Conservation (phyloP, 805 yeast species). For the Saturnispora mendoncae region DNA sequence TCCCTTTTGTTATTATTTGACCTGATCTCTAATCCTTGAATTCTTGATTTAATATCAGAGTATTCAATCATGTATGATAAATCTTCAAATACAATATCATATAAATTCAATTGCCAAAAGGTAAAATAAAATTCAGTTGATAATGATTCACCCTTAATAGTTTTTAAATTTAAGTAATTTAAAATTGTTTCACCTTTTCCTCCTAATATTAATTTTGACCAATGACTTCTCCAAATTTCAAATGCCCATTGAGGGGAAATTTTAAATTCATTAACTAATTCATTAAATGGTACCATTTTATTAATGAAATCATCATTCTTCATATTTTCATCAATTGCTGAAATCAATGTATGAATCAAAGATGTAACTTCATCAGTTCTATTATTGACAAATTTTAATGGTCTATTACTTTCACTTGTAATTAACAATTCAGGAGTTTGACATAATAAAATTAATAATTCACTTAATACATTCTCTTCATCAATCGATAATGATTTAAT, state of each 20-base stretch:
- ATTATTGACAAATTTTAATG: conserved; percentile 61
- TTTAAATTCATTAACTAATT: conserved; percentile 34
- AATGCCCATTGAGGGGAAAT: conserved; percentile 60
- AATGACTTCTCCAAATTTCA: conserved; percentile 61
- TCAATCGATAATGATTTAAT: conserved; percentile 36
- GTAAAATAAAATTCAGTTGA: conserved; percentile 39
- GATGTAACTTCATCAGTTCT: conserved; percentile 64
- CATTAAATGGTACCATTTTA: conserved; percentile 32
- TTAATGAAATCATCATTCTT: conserved; percentile 19
- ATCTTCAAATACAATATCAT: conserved; percentile 55
- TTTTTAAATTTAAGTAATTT: conserved; percentile 14
- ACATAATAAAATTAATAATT: conserved; percentile 57
- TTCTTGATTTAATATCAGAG: conserved; percentile 30
- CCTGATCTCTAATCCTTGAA: conserved; percentile 31
- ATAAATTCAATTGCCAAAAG: conserved; percentile 69
- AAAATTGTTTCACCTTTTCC: conserved; percentile 14
- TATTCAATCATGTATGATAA: conserved; percentile 42
- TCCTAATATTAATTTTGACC: conserved; percentile 20
- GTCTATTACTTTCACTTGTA: conserved; percentile 29
- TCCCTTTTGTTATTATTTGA: conserved; percentile 26
- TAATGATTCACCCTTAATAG: conserved; percentile 24
- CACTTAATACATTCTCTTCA: conserved; percentile 37
- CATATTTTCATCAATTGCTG: conserved; percentile 47
- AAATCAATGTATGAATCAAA: conserved; percentile 56
- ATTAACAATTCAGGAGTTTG: conserved; percentile 36